phyloP scores from a whole-genome alignment of 805 yeast genomes.

The Schizosaccharomyces cryophilus region DNA sequence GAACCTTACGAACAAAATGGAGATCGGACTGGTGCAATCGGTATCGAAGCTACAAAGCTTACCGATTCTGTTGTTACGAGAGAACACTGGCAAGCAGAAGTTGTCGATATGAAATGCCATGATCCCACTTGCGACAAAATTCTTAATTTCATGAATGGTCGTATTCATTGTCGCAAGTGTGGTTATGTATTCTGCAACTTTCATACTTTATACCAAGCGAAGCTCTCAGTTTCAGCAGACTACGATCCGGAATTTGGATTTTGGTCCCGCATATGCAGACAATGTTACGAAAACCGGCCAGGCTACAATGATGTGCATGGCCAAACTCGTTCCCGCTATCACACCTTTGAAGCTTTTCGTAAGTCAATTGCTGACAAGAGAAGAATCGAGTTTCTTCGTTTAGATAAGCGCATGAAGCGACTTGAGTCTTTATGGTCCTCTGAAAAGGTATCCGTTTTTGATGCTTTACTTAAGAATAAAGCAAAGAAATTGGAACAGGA shows the following conservation, averaged over 20 bases:
- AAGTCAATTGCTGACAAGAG: slow-evolving; percentile 6
- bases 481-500: slow-evolving; percentile 20
- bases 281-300: slow-evolving; percentile 32
- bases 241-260: slow-evolving; percentile 27
- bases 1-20: neutral
- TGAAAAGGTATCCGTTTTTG: slow-evolving; percentile 10
- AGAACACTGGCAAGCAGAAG: slow-evolving; percentile 1
- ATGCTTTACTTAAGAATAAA: slow-evolving; percentile 12
- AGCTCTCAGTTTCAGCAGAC: slow-evolving; percentile 23
- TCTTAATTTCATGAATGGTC: neutral
- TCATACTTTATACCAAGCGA: slow-evolving; percentile 34
- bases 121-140: neutral
- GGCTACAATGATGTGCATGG: slow-evolving; percentile 37
- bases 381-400: slow-evolving; percentile 11
- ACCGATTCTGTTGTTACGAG: slow-evolving; percentile 6
- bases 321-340: slow-evolving; percentile 5
- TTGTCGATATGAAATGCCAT: neutral
- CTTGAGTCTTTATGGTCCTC: slow-evolving; percentile 3
- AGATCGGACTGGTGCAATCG: neutral
- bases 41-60: neutral
- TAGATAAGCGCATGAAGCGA: slow-evolving; percentile 4
- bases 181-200: slow-evolving; percentile 43
- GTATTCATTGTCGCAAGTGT: slow-evolving; percentile 47
- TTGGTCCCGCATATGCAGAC: slow-evolving; percentile 49
- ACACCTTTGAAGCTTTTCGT: neutral